A percentile compares a stretch with the other conserved stretches of the same genome.
Conservation (phyloP, 805 yeast genomes). For the Clavispora santaluciae region DNA sequence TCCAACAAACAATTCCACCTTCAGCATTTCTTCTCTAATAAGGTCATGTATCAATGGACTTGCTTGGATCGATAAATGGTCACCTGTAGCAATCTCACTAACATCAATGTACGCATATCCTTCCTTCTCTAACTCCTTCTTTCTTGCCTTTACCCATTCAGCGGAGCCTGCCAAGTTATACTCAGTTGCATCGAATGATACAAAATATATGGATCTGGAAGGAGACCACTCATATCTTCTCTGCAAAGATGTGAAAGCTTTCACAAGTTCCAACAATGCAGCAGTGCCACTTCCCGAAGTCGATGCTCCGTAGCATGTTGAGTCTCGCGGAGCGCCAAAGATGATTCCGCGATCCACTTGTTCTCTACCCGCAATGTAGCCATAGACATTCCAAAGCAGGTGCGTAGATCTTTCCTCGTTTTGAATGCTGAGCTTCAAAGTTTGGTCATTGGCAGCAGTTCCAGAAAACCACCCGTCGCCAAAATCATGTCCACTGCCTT, state of each 20-base stretch:
- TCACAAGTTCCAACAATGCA: slow-evolving; percentile 63
- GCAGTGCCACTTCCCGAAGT: slow-evolving; percentile 73
- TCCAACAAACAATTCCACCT: slow-evolving; percentile 14
- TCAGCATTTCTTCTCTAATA: slow-evolving; percentile 38
- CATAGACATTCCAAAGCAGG: slow-evolving; percentile 72
- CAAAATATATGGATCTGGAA: slow-evolving; percentile 72
- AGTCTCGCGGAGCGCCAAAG: slow-evolving; percentile 80
- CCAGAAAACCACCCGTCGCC: slow-evolving; percentile 28
- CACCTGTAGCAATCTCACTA: slow-evolving; percentile 56
- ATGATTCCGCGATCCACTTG: slow-evolving; percentile 68
- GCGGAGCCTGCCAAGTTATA: slow-evolving; percentile 84
- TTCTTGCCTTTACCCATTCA: slow-evolving; percentile 61
- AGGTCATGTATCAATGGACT: slow-evolving; percentile 60
- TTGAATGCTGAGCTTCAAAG: slow-evolving; percentile 22
- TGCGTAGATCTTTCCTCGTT: slow-evolving; percentile 52
- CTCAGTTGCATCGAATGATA: slow-evolving; percentile 77
- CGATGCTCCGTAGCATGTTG: slow-evolving; percentile 70
- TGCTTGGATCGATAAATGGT: slow-evolving; percentile 49
- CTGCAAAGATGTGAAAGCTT: slow-evolving; percentile 60
- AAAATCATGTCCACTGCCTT: slow-evolving; percentile 21
- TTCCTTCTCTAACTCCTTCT: slow-evolving; percentile 50
- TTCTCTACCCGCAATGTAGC: slow-evolving; percentile 74
- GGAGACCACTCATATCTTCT: slow-evolving; percentile 75
- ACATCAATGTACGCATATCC: slow-evolving; percentile 72
- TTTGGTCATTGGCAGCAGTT: slow-evolving; percentile 7